Percentiles rank a stretch among this genome's conserved stretches.
phyloP scores from a whole-genome alignment of 1,284 basidiomycete species.

The Papiliotrema laurentii region DNA sequence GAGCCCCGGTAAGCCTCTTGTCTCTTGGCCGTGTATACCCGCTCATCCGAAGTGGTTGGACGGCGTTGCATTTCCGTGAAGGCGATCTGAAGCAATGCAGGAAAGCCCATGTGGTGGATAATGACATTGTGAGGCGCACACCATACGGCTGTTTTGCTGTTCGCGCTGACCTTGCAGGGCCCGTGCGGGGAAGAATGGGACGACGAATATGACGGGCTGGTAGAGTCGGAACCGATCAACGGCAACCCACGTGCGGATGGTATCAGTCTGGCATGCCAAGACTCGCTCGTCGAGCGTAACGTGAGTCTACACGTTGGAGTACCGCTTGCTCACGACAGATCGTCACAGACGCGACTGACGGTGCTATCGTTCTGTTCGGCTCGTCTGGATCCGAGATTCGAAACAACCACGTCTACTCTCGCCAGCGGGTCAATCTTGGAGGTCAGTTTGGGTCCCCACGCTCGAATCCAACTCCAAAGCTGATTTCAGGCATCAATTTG shows the following conservation, averaged over 20 bases:
- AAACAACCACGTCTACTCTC: slow-evolving; percentile 42
- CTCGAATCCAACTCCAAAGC: not conserved
- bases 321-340: slow-evolving; percentile 21
- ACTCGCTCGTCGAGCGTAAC: slow-evolving; percentile 45
- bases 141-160: not conserved
- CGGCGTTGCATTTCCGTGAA: slow-evolving; percentile 47
- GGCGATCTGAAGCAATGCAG: slow-evolving; percentile 45
- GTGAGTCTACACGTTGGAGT: slow-evolving; percentile 20
- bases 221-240: slow-evolving; percentile 32
- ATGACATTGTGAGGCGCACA: slow-evolving; percentile 40
- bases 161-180: slow-evolving; percentile 26
- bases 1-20: slow-evolving; percentile 39
- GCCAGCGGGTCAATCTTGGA: slow-evolving; percentile 45
- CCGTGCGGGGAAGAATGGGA: slow-evolving; percentile 51
- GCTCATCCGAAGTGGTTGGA: slow-evolving; percentile 44
- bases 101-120: slow-evolving; percentile 33
- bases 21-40: not conserved
- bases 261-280: slow-evolving; percentile 48
- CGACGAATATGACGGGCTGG: slow-evolving; percentile 45
- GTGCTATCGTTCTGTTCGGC: slow-evolving; percentile 48
- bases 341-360: slow-evolving; percentile 48
- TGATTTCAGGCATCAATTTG: slow-evolving; percentile 42
- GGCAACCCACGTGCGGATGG: slow-evolving; percentile 48
- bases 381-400: slow-evolving; percentile 40
- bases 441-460: too few relatives aligned